Evolutionary conservation across 805 yeast species (phyloP).

Genomic region (Blastobotrys chiropterorum): DNA sequence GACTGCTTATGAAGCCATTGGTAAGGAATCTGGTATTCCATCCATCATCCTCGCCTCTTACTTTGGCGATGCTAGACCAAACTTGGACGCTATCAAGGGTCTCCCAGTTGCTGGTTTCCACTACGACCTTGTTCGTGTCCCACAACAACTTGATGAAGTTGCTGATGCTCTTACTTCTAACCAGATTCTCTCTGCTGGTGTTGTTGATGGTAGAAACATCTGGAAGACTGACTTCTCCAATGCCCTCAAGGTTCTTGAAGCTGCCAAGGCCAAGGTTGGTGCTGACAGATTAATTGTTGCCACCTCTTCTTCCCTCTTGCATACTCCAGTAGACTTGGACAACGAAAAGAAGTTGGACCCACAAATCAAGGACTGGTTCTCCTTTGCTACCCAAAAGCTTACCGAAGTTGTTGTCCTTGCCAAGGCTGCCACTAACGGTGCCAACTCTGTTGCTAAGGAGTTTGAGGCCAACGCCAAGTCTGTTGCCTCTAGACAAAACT

Average conservation of each 20-base stretch:
- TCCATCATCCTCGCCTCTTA: slow-evolving; percentile 81
- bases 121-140: slow-evolving; percentile 92
- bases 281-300: slow-evolving; percentile 67
- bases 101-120: slow-evolving; percentile 95
- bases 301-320: slow-evolving; percentile 93
- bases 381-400: slow-evolving; percentile 96
- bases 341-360: slow-evolving; percentile 88
- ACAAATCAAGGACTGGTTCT: slow-evolving; percentile 94
- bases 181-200: slow-evolving; percentile 91
- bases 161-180: slow-evolving; percentile 55
- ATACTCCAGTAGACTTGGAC: slow-evolving; percentile 95
- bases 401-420: slow-evolving; percentile 86
- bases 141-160: slow-evolving; percentile 90
- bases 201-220: slow-evolving; percentile 98
- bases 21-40: slow-evolving; percentile 64
- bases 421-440: slow-evolving; percentile 69
- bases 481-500: slow-evolving; percentile 76
- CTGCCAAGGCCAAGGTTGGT: slow-evolving; percentile 82
- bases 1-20: slow-evolving; percentile 75
- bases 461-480: slow-evolving; percentile 84
- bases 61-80: slow-evolving; percentile 98
- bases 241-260: slow-evolving; percentile 74
- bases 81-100: slow-evolving; percentile 79
- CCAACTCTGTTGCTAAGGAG: slow-evolving; percentile 64
- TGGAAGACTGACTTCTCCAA: slow-evolving; percentile 95